Evolutionary conservation across 2,329 filamentous ascomycete genomes (phyloP).

Genomic region (Dissoconium aciculare): DNA sequence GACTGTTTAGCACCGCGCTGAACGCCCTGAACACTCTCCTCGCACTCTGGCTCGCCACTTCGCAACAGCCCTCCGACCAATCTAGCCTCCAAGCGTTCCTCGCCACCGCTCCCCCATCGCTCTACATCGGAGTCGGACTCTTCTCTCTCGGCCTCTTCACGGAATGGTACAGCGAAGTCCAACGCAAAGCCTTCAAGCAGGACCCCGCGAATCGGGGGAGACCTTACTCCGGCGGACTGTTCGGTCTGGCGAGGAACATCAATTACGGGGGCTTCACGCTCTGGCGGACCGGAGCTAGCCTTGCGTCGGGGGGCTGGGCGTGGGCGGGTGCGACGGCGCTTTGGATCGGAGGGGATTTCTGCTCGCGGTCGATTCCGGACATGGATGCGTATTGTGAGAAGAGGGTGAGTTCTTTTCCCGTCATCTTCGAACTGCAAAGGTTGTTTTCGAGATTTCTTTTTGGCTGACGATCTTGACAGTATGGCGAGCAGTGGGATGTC

Average conservation of each 20-base stretch:
- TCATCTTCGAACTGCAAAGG: no score
- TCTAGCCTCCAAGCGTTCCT: conserved; percentile 6
- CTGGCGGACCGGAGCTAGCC: conserved; percentile 14
- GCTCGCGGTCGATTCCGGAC: conserved; percentile 14
- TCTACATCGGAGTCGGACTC: conserved; percentile 9
- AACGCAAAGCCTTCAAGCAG: conserved; percentile 16
- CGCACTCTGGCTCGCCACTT: conserved; percentile 12
- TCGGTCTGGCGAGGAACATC: conserved; percentile 15
- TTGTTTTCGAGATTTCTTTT: no score
- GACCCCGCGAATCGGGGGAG: conserved; percentile 15
- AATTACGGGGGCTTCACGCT: conserved; percentile 19
- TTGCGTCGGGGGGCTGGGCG: conserved; percentile 14
- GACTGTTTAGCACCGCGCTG: conserved; percentile 14
- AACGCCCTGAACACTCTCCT: conserved; percentile 15
- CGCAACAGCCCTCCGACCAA: conserved; percentile 8
- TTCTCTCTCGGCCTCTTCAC: conserved; percentile 12
- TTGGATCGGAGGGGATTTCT: conserved; percentile 14
- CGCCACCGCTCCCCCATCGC: conserved; percentile 3
- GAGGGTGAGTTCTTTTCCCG: conserved; percentile 9
- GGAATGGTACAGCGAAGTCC: conserved; percentile 17
- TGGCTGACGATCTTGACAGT: no score
- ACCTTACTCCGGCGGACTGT: conserved; percentile 14
- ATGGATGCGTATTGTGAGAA: conserved; percentile 17
- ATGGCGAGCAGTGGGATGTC: conserved; percentile 15
- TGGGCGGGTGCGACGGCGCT: conserved; percentile 8